Percentiles rank a stretch among this genome's conserved stretches.
Evolutionary conservation across 495 filamentous ascomycete species (phyloP).

Genomic region (Annulohypoxylon moriforme): DNA sequence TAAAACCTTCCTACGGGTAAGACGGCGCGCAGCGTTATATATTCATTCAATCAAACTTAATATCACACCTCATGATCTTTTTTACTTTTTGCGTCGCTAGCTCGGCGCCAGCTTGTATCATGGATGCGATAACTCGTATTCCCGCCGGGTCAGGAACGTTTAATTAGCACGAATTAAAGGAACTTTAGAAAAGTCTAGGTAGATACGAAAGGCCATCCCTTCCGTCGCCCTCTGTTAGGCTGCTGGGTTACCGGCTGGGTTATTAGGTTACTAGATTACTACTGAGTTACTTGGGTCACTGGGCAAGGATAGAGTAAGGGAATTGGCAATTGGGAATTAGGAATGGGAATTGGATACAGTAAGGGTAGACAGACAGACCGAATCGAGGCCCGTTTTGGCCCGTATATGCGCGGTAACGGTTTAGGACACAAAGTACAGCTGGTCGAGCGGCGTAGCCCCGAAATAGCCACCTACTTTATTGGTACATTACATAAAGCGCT

Average conservation of each 20-base stretch:
- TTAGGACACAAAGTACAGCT: neutral
- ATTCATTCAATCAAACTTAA: neutral
- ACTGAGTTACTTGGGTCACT: neutral
- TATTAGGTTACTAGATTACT: neutral
- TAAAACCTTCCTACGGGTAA: neutral
- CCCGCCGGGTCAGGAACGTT: neutral
- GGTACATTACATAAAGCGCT: neutral
- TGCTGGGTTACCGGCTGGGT: neutral
- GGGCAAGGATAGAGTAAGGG: neutral
- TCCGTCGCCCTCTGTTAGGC: neutral
- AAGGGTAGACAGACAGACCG: neutral
- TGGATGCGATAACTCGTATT: conserved; percentile 2
- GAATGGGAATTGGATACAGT: neutral
- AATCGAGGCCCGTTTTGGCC: neutral
- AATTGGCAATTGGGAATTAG: too few species aligned
- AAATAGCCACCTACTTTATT: conserved; percentile 2
- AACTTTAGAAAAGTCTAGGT: neutral
- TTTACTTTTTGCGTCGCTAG: neutral
- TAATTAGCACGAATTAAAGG: neutral
- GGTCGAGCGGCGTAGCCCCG: neutral
- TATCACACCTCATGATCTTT: neutral
- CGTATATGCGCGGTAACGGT: conserved; percentile 10
- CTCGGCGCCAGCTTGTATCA: neutral
- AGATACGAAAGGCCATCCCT: neutral
- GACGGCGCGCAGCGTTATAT: neutral